Base-by-base conservation (phyloP, 2,329 filamentous ascomycete genomes). In the Fusarium napiforme region DNA sequence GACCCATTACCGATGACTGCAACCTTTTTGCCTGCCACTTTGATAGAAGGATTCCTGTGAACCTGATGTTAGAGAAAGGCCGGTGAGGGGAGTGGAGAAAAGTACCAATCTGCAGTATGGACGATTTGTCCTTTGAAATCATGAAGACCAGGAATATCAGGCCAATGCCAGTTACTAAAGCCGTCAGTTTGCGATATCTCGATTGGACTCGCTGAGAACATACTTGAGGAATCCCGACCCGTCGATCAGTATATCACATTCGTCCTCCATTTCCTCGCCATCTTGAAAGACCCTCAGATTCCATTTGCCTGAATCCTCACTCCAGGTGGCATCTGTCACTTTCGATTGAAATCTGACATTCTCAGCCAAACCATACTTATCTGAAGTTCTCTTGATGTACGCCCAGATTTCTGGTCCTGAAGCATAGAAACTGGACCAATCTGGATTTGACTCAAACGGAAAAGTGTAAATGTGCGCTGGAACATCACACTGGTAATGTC, bases 1-100 rank as follows among this genome's bases (percentile, higher is more conserved):
- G 85, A 85, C 0, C 87, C 87, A 28, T 78, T 86, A 8, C 87
- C 87, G 52, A 89, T 87, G 11, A 89, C 78, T 8, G 84, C 87
- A 19, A 87, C 83, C 21, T 78, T 79, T 72, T 86, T 86, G 32
- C 80, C 83, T 4, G 69, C 74, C 7, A 45, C 87, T 80, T 87
- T 81, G 30, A 86, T 18, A 5, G 49, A 55, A 16, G 37, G 3
- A 9, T 67, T 57, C 58, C 58, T 53, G n/a, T 0, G n/a, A n/a
- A n/a, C n/a, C n/a, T n/a, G n/a, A n/a, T n/a, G n/a, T n/a, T n/a
- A n/a, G n/a, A n/a, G n/a, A n/a, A n/a, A n/a, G n/a, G n/a, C n/a
- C n/a, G n/a, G n/a, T n/a, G n/a, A n/a, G n/a, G n/a, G n/a, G n/a
- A n/a, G n/a, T n/a, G n/a, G n/a, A n/a, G n/a, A n/a, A n/a, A n/a